Percentiles rank a stretch among this genome's conserved stretches.
phyloP scores from a whole-genome alignment of 768 basidiomycete species.

The Gelatoporia subvermispora region DNA sequence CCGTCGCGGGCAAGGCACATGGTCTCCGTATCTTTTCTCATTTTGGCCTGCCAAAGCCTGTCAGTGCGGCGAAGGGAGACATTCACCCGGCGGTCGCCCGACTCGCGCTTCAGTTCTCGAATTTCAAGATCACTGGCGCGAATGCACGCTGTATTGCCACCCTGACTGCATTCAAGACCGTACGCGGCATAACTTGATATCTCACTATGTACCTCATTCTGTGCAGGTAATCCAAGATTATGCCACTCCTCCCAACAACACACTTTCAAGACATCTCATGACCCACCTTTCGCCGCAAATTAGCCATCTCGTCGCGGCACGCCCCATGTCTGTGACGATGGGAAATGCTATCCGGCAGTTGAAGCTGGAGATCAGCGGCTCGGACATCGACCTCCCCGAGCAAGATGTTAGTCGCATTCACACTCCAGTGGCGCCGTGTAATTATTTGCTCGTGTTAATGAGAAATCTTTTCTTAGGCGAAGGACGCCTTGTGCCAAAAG shows the following conservation, averaged over 20 bases:
- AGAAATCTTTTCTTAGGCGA: conserved; percentile 54
- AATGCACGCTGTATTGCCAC: conserved; percentile 96
- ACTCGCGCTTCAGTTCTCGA: conserved; percentile 84
- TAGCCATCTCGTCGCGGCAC: conserved; percentile 78
- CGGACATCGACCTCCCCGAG: conserved; percentile 91
- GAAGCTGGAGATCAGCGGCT: conserved; percentile 90
- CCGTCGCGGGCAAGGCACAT: conserved; percentile 38
- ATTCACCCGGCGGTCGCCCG: conserved; percentile 88
- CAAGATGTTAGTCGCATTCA: conserved; percentile 68
- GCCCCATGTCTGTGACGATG: conserved; percentile 91
- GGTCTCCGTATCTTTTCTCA: conserved; percentile 84
- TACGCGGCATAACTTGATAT: conserved; percentile 31
- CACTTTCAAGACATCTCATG: conserved; percentile 87
- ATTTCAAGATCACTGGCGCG: conserved; percentile 89
- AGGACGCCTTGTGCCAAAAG: conserved; percentile 72
- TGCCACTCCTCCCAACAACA: conserved; percentile 78
- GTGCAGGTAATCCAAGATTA: conserved; percentile 87
- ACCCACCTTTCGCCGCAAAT: conserved; percentile 92
- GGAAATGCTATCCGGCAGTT: conserved; percentile 91
- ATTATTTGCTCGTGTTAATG: background rate
- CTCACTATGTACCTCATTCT: conserved; percentile 7
- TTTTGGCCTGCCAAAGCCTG: conserved; percentile 69
- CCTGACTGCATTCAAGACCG: conserved; percentile 86
- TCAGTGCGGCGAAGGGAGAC: conserved; percentile 61
- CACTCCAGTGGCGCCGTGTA: conserved; percentile 7